Evolutionary conservation across 768 basidiomycete genomes (phyloP).

Genomic region (Termitomyces titanicus): DNA sequence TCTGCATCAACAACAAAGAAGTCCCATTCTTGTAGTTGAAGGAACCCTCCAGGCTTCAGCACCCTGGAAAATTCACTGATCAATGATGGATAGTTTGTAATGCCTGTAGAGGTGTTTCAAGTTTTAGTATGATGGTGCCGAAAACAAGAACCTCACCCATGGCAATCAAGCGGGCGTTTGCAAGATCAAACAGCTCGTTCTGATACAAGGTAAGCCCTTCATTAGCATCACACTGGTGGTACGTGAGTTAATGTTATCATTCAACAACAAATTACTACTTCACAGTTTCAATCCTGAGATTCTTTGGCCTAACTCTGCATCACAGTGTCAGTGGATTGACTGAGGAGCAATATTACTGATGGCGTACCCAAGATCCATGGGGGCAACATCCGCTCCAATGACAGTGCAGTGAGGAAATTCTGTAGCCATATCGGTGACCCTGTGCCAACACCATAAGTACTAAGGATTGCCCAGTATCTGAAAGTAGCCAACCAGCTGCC

Average conservation of each 20-base stretch:
- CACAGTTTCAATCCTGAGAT: not conserved
- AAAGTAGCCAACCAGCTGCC: not conserved
- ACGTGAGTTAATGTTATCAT: not conserved
- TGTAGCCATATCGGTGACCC: constrained; percentile 9
- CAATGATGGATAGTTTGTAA: not conserved
- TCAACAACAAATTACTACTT: not conserved
- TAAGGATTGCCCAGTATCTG: too few relatives aligned
- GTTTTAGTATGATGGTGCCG: not conserved
- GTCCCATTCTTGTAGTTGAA: not conserved
- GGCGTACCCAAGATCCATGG: constrained; percentile 7
- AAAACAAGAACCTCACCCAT: not conserved
- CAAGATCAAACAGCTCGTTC: not conserved
- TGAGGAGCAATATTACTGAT: too few relatives aligned
- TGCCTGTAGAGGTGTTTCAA: not conserved
- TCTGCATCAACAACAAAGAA: not conserved
- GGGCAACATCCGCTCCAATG: constrained; percentile 8
- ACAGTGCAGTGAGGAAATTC: constrained; percentile 9
- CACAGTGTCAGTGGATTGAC: too few relatives aligned
- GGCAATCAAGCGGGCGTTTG: not conserved
- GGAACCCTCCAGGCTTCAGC: not conserved
- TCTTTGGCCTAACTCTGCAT: not conserved
- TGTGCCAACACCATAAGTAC: not conserved
- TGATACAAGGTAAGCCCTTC: not conserved
- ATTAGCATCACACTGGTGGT: not conserved
- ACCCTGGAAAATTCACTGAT: not conserved